Evolutionary conservation across 495 filamentous ascomycete species (phyloP), one percentile per base, ranked within the genome.

Genomic region (Hypoxylon perforatum): DNA sequence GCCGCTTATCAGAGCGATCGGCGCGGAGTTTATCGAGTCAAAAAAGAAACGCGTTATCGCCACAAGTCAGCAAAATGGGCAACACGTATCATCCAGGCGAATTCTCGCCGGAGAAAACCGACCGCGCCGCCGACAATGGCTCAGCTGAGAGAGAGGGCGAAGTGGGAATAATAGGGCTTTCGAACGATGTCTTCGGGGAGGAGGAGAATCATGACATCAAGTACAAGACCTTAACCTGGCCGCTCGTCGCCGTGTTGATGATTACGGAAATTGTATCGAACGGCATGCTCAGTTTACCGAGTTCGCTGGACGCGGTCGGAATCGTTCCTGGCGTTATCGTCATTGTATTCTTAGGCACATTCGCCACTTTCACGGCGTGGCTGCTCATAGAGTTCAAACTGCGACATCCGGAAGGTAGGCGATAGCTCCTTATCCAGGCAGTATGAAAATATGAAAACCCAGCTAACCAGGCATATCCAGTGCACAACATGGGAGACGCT

Each of bases 351-450:
- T 64, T 81, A 1, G 88, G 88, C 18, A 75, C 84, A 19, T 76
- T 90, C 14, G 83, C 88, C 7, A 88, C 84, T 11, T 92, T 90
- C 69, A 91, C 88, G 1, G 88, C 87, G 49, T 90, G 82, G 67
- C 77, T 90, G 19, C 84, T 91, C 48, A 86, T 86, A 4, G 85
- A 91, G 70, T 90, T 92, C 76, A 90, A 90, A 63, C 68, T 83
- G 22, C 76, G 73, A 38, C 84, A 88, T 55, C 70, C 71, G 1
- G 55, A 74, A 64, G 72, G 71, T 63, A 52, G 15, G 59, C 42
- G 14, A 30, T n/a, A n/a, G n/a, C n/a, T n/a, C n/a, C n/a, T n/a
- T n/a, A 22, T 28, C n/a, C n/a, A n/a, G 12, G 9, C 9, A 38
- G 35, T 38, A n/a, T 4, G 10, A 11, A 4, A 38, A 11, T 11